phyloP scores from a whole-genome alignment of 2,329 filamentous ascomycete genomes.

The Epichloe uncinata region DNA sequence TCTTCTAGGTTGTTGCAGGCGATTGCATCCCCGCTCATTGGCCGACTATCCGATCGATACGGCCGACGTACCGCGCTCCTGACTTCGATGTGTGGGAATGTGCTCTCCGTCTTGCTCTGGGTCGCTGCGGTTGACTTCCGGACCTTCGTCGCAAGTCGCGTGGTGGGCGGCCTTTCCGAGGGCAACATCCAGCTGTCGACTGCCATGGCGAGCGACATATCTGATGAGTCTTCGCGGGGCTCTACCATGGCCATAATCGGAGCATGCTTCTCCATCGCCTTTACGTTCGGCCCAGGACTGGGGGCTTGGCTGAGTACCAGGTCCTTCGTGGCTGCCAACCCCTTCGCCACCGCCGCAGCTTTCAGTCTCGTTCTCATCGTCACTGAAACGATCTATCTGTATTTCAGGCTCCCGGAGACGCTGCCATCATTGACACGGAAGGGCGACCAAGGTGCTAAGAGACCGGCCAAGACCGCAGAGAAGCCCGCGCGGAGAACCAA shows the following conservation, averaged over 20 bases:
- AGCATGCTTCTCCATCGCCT: conserved; percentile 91
- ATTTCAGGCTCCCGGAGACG: conserved; percentile 75
- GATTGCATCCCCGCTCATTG: conserved; percentile 82
- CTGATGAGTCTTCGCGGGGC: conserved; percentile 69
- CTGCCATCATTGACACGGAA: conserved; percentile 43
- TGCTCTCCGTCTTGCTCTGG: conserved; percentile 87
- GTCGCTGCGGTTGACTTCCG: conserved; percentile 87
- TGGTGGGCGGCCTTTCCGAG: conserved; percentile 88
- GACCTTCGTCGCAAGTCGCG: conserved; percentile 83
- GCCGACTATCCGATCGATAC: conserved; percentile 73
- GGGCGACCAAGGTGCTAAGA: conserved; percentile 14
- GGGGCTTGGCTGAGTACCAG: conserved; percentile 76
- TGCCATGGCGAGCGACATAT: conserved; percentile 93
- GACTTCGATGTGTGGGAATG: conserved; percentile 86
- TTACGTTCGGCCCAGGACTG: conserved; percentile 88
- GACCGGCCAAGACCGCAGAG: conserved; percentile 11
- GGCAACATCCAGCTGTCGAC: conserved; percentile 94
- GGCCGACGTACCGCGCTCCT: conserved; percentile 79
- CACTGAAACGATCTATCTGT: conserved; percentile 78
- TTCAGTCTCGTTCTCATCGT: conserved; percentile 79
- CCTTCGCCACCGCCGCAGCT: conserved; percentile 83
- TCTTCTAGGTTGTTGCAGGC: conserved; percentile 66
- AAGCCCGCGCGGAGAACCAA: conserved; percentile 50
- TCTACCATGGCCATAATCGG: conserved; percentile 94
- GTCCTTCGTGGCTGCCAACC: conserved; percentile 68